Base-by-base conservation (phyloP, 73 alveolate genomes). In the Paramecium primaurelia region DNA sequence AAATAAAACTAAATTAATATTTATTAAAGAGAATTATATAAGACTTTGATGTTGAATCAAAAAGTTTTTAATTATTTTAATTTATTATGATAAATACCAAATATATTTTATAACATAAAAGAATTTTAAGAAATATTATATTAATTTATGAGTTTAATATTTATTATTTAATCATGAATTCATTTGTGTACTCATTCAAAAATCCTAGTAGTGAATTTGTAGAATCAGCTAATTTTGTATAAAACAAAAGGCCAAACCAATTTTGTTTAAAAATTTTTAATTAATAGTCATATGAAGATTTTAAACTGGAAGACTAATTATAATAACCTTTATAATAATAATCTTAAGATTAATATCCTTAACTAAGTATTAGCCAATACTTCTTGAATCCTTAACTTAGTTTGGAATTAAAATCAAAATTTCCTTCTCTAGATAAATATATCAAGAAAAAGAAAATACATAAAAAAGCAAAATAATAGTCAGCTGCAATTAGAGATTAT, bases 401-500 rank as follows among this genome's bases (percentile, higher is more conserved):
- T 40, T 9, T 73, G n/a, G 87, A 73, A 20, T 44, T 73, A 22
- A 73, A 73, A 38, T 73, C 58, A 6, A 34, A 47, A 14, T 11
- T 80, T 10, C 91, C 91, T 20, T 80, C 91, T 12, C 14, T 80
- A 7, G 91, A 80, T 18, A 42, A 80, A 25, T 80, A 32, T 22
- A 80, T 80, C 12, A 80, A 80, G 45, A 80, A 80, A 42, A 80
- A 80, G 58, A 80, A 47, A 42, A 80, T 32, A 18, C 91, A 42
- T 45, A 80, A 80, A 9, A 64, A 64, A 30, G 77, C 91, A 6
- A 42, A 80, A 47, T 26, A 0, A 42, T 44, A 80, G 30, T 4
- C 47, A 44, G 91, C 91, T 40, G 91, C 91, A 80, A 25, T 45
- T n/a, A 40, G 91, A 20, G 91, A 80, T 49, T 80, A 80, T 47